Conservation (phyloP, 805 yeast species). For the Ogataea thermomethanolica region DNA sequence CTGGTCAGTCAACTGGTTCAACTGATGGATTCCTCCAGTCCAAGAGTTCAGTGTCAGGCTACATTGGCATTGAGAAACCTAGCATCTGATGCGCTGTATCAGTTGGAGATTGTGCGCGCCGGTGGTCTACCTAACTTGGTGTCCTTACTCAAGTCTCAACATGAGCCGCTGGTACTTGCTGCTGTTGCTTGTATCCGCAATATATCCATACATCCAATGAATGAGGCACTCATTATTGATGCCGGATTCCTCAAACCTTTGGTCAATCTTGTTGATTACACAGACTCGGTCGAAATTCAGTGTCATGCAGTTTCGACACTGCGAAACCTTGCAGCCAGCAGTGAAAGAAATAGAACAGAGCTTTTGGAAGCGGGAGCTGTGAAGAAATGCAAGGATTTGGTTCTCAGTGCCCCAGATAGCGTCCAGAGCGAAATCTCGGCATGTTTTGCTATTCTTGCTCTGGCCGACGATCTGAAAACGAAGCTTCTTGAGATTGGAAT, state of each 20-base stretch:
- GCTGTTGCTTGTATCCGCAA: conserved; percentile 98
- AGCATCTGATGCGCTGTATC: conserved; percentile 95
- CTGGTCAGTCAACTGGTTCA: conserved; percentile 82
- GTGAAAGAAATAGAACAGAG: conserved; percentile 88
- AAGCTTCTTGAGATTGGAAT: conserved; percentile 80
- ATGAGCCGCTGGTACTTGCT: conserved; percentile 89
- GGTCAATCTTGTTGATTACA: conserved; percentile 76
- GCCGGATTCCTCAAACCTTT: conserved; percentile 94
- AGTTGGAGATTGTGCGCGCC: conserved; percentile 90
- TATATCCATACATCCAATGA: conserved; percentile 92
- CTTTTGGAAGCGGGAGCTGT: conserved; percentile 95
- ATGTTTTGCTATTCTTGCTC: conserved; percentile 92
- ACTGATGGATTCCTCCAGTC: conserved; percentile 88
- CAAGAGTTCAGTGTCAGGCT: conserved; percentile 97
- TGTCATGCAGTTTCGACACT: conserved; percentile 97
- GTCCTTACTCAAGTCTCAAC: conserved; percentile 81
- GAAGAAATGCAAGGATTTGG: conserved; percentile 84
- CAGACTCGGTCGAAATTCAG: conserved; percentile 92
- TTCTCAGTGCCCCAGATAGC: conserved; percentile 78
- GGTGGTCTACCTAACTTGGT: conserved; percentile 94
- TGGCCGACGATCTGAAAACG: conserved; percentile 91
- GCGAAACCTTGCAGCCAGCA: conserved; percentile 92
- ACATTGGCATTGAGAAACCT: conserved; percentile 92
- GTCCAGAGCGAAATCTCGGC: conserved; percentile 97
- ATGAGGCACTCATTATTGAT: conserved; percentile 92